Percentiles rank a stretch among this genome's conserved stretches.
phyloP scores from a whole-genome alignment of 495 filamentous ascomycete genomes.

The Neurospora sublineolata region DNA sequence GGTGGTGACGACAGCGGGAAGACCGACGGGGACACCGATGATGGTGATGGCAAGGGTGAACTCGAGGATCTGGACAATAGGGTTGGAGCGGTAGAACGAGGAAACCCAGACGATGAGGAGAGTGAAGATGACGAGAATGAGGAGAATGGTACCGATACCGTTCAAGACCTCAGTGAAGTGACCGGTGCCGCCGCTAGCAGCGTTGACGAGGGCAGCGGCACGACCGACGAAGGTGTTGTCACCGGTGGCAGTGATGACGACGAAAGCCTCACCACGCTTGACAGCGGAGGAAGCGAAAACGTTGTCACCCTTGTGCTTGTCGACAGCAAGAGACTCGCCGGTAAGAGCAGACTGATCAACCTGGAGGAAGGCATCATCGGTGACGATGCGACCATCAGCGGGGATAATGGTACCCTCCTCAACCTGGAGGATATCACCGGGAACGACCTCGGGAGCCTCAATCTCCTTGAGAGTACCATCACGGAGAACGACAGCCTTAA shows the following conservation, averaged over 20 bases:
- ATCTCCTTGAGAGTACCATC: constrained; percentile 61
- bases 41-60: constrained; percentile 83
- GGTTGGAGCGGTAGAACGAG: constrained; percentile 75
- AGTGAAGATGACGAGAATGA: constrained; percentile 70
- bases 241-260: constrained; percentile 72
- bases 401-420: constrained; percentile 88
- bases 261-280: constrained; percentile 78
- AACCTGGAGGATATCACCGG: constrained; percentile 79
- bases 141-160: constrained; percentile 71
- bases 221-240: constrained; percentile 84
- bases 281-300: constrained; percentile 78
- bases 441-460: constrained; percentile 68
- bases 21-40: constrained; percentile 91
- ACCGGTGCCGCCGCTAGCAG: constrained; percentile 57
- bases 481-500: constrained; percentile 76
- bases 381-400: constrained; percentile 76
- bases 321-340: constrained; percentile 83
- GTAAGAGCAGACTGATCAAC: constrained; percentile 89
- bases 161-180: constrained; percentile 87
- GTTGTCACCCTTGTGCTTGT: constrained; percentile 67
- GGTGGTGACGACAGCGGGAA: constrained; percentile 88
- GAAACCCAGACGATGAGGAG: constrained; percentile 75
- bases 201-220: constrained; percentile 72
- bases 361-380: constrained; percentile 69
- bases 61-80: constrained; percentile 62